Base-by-base conservation (phyloP, 1,284 basidiomycete species). In the Apiotrichum porosum region DNA sequence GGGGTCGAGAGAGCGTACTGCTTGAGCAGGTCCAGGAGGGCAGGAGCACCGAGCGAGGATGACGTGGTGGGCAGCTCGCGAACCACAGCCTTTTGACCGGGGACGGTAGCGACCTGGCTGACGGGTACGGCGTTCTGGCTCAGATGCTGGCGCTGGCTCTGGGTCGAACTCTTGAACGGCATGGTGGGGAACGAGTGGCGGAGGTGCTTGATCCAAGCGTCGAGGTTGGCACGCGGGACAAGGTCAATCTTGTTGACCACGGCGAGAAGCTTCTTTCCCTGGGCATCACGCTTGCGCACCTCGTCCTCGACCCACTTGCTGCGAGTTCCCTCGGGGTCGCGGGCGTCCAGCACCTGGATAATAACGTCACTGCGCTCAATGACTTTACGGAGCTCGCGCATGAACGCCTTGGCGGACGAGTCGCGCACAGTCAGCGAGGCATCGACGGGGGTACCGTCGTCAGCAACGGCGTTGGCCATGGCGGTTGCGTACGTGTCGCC, bases 181-280 rank as follows among this genome's bases (percentile, higher is more conserved):
- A 98, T 80, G 0, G 91, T 93, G 0, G 94, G 92, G 6, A 91
- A 92, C 15, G 86, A 84, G 68, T 95, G 88, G 13, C 92, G 84
- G 6, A 98, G 80, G 68, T 94, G 82, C 52, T 83, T 83, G 19
- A 97, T 78, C 94, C 94, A 98, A 33, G 81, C 80, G 66, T 93
- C 85, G 4, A 93, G 88, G 62, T 95, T 95, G 15, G 83, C 80
- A 42, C 83, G 80, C 3, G 94, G 91, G 3, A 98, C 85, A 5
- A 98, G 80, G 69, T 97, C 91, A 53, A 94, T 86, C 76, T 95
- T 95, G 72, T 95, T 95, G 21, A 95, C 70, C 4, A 94, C 88
- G 44, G 90, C 88, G 1, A 97, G 81, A 31, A 95, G 75, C 66
- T 83, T 85, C 76, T 95, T 95, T 10, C 90, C 86, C 57, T 93